Evolutionary conservation across 139 green algal genomes (phyloP), one percentile per base, ranked within the genome.

Genomic region (Chlorella sp.): DNA sequence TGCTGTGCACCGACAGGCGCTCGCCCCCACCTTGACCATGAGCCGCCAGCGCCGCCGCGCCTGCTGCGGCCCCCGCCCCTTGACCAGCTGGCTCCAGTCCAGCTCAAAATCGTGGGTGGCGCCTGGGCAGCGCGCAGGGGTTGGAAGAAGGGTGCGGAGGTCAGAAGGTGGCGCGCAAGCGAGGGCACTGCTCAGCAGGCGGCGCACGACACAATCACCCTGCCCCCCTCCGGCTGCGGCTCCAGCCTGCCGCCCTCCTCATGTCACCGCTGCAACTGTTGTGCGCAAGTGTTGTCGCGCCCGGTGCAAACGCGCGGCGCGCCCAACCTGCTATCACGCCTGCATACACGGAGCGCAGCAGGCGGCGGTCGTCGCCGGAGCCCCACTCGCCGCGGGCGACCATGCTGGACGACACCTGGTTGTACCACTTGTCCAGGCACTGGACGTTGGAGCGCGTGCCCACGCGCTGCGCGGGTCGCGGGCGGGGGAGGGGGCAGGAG

Each of bases 351-450:
- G 77, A 70, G 0, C 67, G 59, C 72, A 94, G 74, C 80, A 95
- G 68, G 33, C 79, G 73, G 29, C 71, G 75, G 84, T 95, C 90
- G 55, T 95, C 90, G 0, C 85, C 86, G 0, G 41, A 40, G n/a
- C 85, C 88, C 90, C 90, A 95, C 40, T 90, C 80, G 3, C 90
- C 90, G 2, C 74, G 67, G 35, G 65, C 77, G 14, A 92, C 79
- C 90, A 93, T 92, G 67, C 63, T 80, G 33, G 87, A 87, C 0
- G 67, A 76, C 55, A 91, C 74, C 58, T 83, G 66, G 40, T 65
- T 63, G 82, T 87, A 90, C 86, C 86, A 90, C 63, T 87, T 87
- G 36, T 79, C 78, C 55, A 86, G 66, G 82, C 83, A 89, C 63
- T 90, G 77, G 9, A 81, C 21, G 38, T 73, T 73, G 25, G 64